phyloP scores from a whole-genome alignment of 2,329 filamentous ascomycete species.

The Trichoderma endophyticum region DNA sequence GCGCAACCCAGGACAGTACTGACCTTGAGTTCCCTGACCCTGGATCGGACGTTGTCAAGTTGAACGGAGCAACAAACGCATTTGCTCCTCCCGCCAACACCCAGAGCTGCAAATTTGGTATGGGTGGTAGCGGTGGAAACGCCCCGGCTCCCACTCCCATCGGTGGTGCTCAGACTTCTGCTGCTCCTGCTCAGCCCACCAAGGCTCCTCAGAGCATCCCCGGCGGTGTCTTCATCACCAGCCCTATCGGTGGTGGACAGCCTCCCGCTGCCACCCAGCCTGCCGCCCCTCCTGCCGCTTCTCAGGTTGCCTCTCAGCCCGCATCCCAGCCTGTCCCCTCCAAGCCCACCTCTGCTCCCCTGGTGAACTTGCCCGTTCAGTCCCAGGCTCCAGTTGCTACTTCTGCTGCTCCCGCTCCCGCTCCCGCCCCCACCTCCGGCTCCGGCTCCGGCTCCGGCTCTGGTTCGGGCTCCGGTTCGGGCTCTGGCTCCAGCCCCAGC shows the following conservation, averaged over 20 bases:
- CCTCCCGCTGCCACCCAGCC: conserved; percentile 22
- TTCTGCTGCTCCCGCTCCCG: conserved; percentile 23
- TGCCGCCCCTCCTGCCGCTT: conserved; percentile 20
- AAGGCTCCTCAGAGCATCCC: conserved; percentile 22
- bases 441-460: conserved; percentile 25
- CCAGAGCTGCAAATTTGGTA: too few relatives aligned
- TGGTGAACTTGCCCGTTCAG: conserved; percentile 18
- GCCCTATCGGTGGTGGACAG: conserved; percentile 18
- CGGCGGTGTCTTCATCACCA: conserved; percentile 43
- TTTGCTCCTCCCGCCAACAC: conserved; percentile 26
- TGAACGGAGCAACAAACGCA: conserved; percentile 38
- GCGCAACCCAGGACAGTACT: too few relatives aligned
- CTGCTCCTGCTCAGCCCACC: neutral
- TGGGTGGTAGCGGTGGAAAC: too few relatives aligned
- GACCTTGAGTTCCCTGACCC: conserved; percentile 62
- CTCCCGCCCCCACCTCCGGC: conserved; percentile 18
- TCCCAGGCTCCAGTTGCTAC: conserved; percentile 21
- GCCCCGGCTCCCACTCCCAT: too few relatives aligned
- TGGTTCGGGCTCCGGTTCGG: neutral
- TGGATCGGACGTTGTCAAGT: conserved; percentile 52
- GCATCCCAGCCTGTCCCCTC: conserved; percentile 19
- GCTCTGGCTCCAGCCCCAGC: conserved; percentile 19
- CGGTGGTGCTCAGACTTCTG: too few relatives aligned
- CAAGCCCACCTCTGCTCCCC: neutral
- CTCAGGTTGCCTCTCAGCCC: conserved; percentile 15